phyloP scores from a whole-genome alignment of 2,329 filamentous ascomycete genomes.

The Rhynchosporium secalis region DNA sequence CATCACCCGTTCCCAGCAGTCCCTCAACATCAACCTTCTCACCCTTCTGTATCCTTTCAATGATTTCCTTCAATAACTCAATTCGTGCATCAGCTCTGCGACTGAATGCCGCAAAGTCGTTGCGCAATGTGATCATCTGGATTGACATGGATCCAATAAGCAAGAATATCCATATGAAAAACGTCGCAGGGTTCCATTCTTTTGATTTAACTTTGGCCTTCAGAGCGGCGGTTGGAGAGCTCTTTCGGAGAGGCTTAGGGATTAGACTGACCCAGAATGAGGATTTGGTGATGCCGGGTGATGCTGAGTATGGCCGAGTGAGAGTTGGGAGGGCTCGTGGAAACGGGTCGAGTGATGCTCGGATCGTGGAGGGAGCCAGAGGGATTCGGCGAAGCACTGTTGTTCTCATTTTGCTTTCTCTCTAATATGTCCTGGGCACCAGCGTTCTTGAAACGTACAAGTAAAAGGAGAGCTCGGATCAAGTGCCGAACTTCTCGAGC shows the following conservation, averaged over 20 bases:
- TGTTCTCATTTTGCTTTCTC: conserved; percentile 16
- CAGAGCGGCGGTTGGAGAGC: conserved; percentile 41
- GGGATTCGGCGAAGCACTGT: conserved; percentile 30
- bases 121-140: conserved; percentile 80
- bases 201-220: conserved; percentile 51
- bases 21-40: conserved; percentile 85
- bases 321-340: conserved; percentile 17
- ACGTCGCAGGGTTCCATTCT: conserved; percentile 79
- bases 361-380: conserved; percentile 31
- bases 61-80: conserved; percentile 70
- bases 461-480: not conserved
- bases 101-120: conserved; percentile 70
- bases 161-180: conserved; percentile 78
- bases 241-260: conserved; percentile 63
- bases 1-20: conserved; percentile 75
- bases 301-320: conserved; percentile 39
- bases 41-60: conserved; percentile 68
- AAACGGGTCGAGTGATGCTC: conserved; percentile 26
- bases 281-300: conserved; percentile 40
- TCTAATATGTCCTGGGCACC: not conserved
- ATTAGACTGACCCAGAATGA: conserved; percentile 69
- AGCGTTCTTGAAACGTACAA: not conserved
- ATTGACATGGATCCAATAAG: conserved; percentile 96
- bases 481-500: not conserved
- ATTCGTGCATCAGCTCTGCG: conserved; percentile 80